Evolutionary conservation across 2,329 filamentous ascomycete genomes (phyloP), one percentile per base, ranked within the genome.

Genomic region (Biscogniauxia mediterranea): DNA sequence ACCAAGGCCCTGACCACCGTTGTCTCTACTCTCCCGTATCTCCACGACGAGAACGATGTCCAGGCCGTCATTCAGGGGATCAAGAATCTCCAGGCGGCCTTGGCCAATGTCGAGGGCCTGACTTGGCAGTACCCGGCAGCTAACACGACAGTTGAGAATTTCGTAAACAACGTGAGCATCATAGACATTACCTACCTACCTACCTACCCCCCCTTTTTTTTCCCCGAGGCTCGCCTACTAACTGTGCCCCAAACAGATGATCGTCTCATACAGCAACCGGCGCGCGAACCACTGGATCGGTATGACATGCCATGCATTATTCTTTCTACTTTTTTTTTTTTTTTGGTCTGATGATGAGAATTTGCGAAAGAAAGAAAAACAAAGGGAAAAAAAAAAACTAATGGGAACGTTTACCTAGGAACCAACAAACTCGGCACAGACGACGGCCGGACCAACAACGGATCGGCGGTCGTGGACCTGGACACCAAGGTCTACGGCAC

Each of bases 401-500:
- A 51, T 51, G 28, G 11, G 7, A 32, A 23, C 23, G 23, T 23
- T 9, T 9, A 32, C 11, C 7, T 46, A 69, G 80, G 85, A 46
- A 88, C 85, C 0, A 81, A 82, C 55, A 89, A 88, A 72, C 79
- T 89, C 66, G 87, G 87, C 13, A 77, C 75, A 0, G 80, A 85
- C 59, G 82, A 85, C 54, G 84, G 84, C 17, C 81, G 82, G 8
- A 67, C 71, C 50, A 75, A 73, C n/a, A 76, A 76, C 54, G 85
- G 86, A 17, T 81, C 78, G 6, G 78, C 85, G 1, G 87, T 90
- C 2, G 87, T 89, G 1, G 87, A 89, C 66, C 71, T 80, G 11
- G 78, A 89, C 74, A 83, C 85, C 60, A 85, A 83, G 74, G 85
- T 90, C 5, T 89, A 85, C 68, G 87, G 87, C 46, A 89, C 84